These are phyloP conservation scores for Blastobotrys malaysiensis DNA, from an alignment of 1,139 yeast species.

Conservation along the genomic window DNA sequence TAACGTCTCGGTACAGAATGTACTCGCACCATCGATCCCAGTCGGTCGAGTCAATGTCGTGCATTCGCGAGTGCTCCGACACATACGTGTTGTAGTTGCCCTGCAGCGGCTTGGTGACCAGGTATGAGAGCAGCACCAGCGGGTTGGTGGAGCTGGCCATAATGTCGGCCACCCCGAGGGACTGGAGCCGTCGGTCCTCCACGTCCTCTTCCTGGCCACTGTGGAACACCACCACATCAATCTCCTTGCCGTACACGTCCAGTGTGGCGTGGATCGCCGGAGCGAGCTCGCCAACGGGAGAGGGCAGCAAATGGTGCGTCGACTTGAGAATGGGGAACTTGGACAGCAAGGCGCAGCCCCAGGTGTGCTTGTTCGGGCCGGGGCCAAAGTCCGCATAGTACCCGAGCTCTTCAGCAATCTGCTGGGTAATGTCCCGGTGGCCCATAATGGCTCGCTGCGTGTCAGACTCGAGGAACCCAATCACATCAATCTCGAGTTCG, in stretches of 20 bases:
- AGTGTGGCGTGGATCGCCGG: constrained; percentile 97
- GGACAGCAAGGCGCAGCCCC: constrained; percentile 93
- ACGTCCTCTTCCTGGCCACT: constrained; percentile 97
- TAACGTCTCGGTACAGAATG: constrained; percentile 78
- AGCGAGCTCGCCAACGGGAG: constrained; percentile 96
- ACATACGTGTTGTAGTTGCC: constrained; percentile 93
- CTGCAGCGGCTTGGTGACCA: constrained; percentile 78
- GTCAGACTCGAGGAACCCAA: constrained; percentile 88
- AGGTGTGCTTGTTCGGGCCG: constrained; percentile 95
- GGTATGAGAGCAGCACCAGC: constrained; percentile 73
- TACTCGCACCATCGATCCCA: constrained; percentile 99
- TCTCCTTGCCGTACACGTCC: constrained; percentile 76
- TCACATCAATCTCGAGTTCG: constrained; percentile 84
- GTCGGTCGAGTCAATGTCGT: constrained; percentile 87
- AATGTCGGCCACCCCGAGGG: constrained; percentile 65
- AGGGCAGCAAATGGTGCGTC: constrained; percentile 84
- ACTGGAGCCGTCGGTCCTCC: constrained; percentile 86
- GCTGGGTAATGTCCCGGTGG: constrained; percentile 87
- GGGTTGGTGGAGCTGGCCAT: constrained; percentile 81
- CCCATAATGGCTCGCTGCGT: constrained; percentile 94
- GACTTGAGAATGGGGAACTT: constrained; percentile 90
- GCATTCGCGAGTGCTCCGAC: constrained; percentile 76
- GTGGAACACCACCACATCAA: constrained; percentile 95
- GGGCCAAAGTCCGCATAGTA: constrained; percentile 97
- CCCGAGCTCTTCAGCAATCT: constrained; percentile 84